Evolutionary conservation across 2,329 filamentous ascomycete genomes (phyloP), one percentile per base, ranked within the genome.

Genomic region (Paecilomyces formosus): DNA sequence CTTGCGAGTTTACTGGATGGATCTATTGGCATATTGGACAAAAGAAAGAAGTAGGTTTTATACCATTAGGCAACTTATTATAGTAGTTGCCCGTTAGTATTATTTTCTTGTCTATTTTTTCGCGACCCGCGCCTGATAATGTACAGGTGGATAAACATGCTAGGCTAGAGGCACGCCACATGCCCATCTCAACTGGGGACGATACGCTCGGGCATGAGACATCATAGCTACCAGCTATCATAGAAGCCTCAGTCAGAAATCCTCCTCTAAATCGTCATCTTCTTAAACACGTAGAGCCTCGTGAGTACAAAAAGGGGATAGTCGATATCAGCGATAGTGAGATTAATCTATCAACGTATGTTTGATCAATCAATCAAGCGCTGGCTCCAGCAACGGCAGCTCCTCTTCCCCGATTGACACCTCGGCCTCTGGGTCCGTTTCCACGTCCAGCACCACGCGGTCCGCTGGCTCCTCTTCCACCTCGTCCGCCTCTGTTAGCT

Each of bases 391-490:
- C 61, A 56, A 35, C 28, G 8, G 65, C 59, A 21, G 63, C 63
- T 31, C 70, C 70, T 56, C 69, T 63, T 53, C 68, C 70, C 53
- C 69, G 70, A 30, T 61, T 33, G 13, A 57, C 52, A 24, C 67
- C 68, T 28, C 68, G 26, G 21, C 72, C 68, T 58, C 72, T 65
- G 45, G 55, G 60, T 26, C 68, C 68, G 61, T 69, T 70, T 60
- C 74, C 70, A 50, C 69, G 63, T 45, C 67, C 65, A 56, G 67
- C 61, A 49, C 66, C 64, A 52, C 63, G 60, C 24, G 51, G 54
- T 21, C 61, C 60, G 52, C 72, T 66, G 33, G 72, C 71, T 33
- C 74, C 74, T 58, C 70, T 69, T 50, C 73, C 70, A 55, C 71
- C 68, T 26, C 76, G 68, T n/a, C 67, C 63, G 26, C 65, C 62